Evolutionary conservation across 306 rosid species (phyloP).

Genomic region (Psophocarpus tetragonolobus): DNA sequence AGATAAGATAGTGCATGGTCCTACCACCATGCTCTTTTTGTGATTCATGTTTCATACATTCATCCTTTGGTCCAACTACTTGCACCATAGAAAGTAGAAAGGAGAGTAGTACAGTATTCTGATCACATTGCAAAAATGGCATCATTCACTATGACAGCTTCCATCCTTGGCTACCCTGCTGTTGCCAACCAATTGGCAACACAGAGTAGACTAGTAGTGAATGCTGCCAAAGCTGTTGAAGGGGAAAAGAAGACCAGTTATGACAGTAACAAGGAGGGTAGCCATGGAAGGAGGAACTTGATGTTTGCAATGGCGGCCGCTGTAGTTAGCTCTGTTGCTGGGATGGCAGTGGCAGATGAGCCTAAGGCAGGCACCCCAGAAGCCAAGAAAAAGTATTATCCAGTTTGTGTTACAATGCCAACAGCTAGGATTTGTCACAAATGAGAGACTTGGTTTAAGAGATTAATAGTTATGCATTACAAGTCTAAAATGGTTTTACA

Average conservation of each 20-base stretch:
- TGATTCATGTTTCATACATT: constrained; percentile 24
- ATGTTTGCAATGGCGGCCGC: constrained; percentile 42
- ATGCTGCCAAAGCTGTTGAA: constrained; percentile 24
- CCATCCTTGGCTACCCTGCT: constrained; percentile 32
- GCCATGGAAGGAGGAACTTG: constrained; percentile 48
- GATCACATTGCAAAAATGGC: constrained; percentile 36
- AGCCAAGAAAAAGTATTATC: constrained; percentile 53
- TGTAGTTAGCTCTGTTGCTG: constrained; percentile 43
- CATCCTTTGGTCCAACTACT: constrained; percentile 6
- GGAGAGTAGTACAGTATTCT: background rate
- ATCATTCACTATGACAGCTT: constrained; percentile 50
- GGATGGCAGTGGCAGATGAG: constrained; percentile 44
- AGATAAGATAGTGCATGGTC: constrained; percentile 44
- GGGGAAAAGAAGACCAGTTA: constrained; percentile 33
- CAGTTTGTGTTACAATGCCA: constrained; percentile 58
- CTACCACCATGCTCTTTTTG: background rate
- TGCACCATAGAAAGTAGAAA: background rate
- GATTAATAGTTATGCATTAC: too few relatives aligned
- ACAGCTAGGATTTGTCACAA: constrained; percentile 53
- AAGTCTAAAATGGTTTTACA: too few relatives aligned
- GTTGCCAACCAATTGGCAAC: background rate
- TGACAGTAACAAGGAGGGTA: constrained; percentile 23
- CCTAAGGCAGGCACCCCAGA: constrained; percentile 42
- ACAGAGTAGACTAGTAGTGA: constrained; percentile 1
- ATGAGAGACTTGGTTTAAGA: constrained; percentile 1